phyloP scores from a whole-genome alignment of 331 rosid species.

The Dryas integrifolia region DNA sequence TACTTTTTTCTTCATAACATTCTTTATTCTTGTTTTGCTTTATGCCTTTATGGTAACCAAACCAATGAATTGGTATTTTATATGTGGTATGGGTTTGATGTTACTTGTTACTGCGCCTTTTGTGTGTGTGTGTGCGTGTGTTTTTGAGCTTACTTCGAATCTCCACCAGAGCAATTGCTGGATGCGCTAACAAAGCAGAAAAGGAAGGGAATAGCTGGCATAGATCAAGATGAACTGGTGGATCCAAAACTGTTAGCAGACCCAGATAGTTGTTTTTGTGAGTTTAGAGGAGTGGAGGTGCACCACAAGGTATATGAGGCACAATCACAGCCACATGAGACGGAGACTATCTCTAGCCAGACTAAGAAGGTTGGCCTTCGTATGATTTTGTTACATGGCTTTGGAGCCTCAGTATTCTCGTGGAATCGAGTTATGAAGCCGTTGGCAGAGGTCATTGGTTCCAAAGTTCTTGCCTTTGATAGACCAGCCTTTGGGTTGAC shows the following conservation, averaged over 20 bases:
- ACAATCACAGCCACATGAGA: conserved; percentile 40
- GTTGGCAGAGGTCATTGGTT: conserved; percentile 59
- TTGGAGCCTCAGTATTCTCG: conserved; percentile 92
- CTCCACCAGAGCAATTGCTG: conserved; percentile 50
- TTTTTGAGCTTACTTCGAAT: conserved; percentile 6
- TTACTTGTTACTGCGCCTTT: background rate
- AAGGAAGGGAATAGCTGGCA: conserved; percentile 61
- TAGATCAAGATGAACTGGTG: conserved; percentile 72
- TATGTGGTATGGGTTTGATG: background rate
- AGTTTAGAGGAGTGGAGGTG: conserved; percentile 70
- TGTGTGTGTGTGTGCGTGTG: background rate
- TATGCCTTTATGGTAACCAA: background rate
- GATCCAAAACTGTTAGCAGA: conserved; percentile 79
- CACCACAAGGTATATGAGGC: conserved; percentile 75
- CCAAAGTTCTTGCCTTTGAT: conserved; percentile 91
- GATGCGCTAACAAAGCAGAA: conserved; percentile 49
- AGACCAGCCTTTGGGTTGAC: conserved; percentile 98
- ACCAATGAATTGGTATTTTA: conserved; percentile 6
- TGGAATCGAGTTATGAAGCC: conserved; percentile 81
- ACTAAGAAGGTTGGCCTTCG: conserved; percentile 49
- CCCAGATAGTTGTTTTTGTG: conserved; percentile 79
- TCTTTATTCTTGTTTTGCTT: background rate
- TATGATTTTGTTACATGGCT: conserved; percentile 83
- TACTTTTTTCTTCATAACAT: background rate
- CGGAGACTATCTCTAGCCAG: conserved; percentile 34